A percentile compares a stretch with the other conserved stretches of the same genome.
Conservation (phyloP, 2,329 filamentous ascomycete genomes). For the Lithohypha guttulata region DNA sequence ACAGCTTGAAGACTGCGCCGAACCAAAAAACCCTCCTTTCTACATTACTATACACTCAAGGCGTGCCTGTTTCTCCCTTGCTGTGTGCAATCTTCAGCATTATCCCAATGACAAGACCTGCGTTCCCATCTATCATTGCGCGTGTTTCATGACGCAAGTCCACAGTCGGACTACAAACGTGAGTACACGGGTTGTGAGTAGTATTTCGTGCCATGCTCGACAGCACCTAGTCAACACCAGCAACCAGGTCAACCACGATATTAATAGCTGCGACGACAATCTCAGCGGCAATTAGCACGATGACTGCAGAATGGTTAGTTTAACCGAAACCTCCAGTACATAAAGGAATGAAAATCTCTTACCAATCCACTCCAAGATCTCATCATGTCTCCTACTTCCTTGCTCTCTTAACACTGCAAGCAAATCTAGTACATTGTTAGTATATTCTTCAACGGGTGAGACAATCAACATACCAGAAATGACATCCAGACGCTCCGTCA, state of each 20-base stretch:
- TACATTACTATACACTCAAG: too few species aligned
- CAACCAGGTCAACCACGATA: constrained; percentile 88
- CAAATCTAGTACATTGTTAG: constrained; percentile 48
- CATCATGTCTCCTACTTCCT: constrained; percentile 81
- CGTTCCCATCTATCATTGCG: too few species aligned
- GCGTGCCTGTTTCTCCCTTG: too few species aligned
- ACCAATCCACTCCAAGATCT: constrained; percentile 86
- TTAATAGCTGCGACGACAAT: constrained; percentile 88
- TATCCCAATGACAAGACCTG: too few species aligned
- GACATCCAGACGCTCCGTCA: constrained; percentile 84
- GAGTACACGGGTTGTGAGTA: too few species aligned
- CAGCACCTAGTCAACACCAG: constrained; percentile 43
- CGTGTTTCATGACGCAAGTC: too few species aligned
- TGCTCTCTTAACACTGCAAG: constrained; percentile 91
- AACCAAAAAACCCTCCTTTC: too few species aligned
- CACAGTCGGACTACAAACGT: too few species aligned
- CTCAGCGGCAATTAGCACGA: constrained; percentile 88
- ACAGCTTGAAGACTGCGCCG: too few species aligned
- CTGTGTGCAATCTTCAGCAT: too few species aligned
- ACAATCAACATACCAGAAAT: constrained; percentile 39
- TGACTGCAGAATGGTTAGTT: constrained; percentile 56
- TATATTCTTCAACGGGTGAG: background rate
- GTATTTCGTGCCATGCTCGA: too few species aligned
- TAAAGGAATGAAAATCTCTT: constrained; percentile 28
- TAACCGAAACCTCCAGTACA: too few species aligned